Conservation (phyloP, 2,329 filamentous ascomycete species). For the Ambrosiella beaveri region DNA sequence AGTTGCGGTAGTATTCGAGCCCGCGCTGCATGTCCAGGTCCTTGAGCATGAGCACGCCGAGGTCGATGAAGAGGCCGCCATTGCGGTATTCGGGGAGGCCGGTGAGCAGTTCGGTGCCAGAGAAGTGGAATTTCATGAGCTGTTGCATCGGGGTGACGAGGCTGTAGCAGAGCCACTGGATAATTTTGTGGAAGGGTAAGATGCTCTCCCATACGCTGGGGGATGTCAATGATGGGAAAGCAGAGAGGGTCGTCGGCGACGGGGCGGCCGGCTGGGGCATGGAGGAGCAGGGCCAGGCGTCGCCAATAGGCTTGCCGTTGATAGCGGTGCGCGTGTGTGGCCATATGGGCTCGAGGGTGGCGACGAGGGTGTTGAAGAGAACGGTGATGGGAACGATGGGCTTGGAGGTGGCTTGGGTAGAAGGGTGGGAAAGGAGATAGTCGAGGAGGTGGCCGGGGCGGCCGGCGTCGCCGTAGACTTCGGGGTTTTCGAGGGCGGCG, state of each 20-base stretch:
- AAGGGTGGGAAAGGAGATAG: slow-evolving; percentile 79
- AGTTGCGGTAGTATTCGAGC: slow-evolving; percentile 42
- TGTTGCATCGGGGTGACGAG: slow-evolving; percentile 82
- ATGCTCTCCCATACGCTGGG: slow-evolving; percentile 59
- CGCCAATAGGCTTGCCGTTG: slow-evolving; percentile 72
- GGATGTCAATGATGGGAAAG: slow-evolving; percentile 26
- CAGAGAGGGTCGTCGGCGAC: slow-evolving; percentile 32
- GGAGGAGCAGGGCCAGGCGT: slow-evolving; percentile 79
- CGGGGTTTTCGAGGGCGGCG: slow-evolving; percentile 58
- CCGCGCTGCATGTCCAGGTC: slow-evolving; percentile 51
- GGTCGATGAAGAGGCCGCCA: slow-evolving; percentile 71
- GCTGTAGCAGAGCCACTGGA: slow-evolving; percentile 88
- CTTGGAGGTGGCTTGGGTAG: slow-evolving; percentile 73
- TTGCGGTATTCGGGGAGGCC: slow-evolving; percentile 87
- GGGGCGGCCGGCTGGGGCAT: slow-evolving; percentile 42
- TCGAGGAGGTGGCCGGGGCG: slow-evolving; percentile 96
- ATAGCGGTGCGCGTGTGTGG: slow-evolving; percentile 71
- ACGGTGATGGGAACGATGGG: slow-evolving; percentile 76
- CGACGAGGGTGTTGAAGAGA: slow-evolving; percentile 80
- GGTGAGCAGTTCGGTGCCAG: slow-evolving; percentile 65
- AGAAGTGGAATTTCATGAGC: slow-evolving; percentile 63
- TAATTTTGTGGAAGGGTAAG: slow-evolving; percentile 83
- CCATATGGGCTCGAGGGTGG: slow-evolving; percentile 76
- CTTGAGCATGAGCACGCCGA: slow-evolving; percentile 65
- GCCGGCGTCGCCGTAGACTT: slow-evolving; percentile 69